Percentiles rank a stretch among this genome's conserved stretches.
Conservation (phyloP, 345 rosid genomes). For the Murraya koenigii region DNA sequence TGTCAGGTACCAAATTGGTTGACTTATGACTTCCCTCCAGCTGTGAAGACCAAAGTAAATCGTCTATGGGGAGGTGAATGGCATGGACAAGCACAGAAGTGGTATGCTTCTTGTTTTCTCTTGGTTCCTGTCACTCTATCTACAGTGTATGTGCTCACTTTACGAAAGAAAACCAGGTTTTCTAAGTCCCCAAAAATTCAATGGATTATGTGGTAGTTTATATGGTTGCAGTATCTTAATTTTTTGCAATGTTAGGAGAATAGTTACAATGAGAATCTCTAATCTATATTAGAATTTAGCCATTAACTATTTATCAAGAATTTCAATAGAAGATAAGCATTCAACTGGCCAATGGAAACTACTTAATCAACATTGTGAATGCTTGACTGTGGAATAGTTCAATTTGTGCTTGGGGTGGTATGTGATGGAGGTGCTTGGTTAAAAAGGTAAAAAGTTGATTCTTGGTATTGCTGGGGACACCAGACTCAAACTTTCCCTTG, state of each 20-base stretch:
- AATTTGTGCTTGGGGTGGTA: neutral
- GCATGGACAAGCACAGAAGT: constrained; percentile 98
- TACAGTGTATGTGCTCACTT: neutral
- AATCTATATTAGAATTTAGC: neutral
- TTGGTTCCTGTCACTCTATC: neutral
- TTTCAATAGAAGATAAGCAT: neutral
- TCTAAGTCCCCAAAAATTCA: neutral
- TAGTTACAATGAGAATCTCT: neutral
- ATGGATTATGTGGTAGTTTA: neutral
- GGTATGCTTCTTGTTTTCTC: constrained; percentile 41
- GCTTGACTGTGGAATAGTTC: neutral
- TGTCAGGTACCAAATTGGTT: constrained; percentile 92
- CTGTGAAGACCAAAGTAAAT: constrained; percentile 92
- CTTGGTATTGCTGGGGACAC: neutral
- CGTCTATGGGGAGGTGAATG: constrained; percentile 99
- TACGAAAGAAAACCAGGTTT: neutral
- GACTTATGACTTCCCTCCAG: constrained; percentile 89
- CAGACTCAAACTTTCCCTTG: neutral
- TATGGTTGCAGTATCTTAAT: neutral
- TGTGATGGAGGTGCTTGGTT: neutral
- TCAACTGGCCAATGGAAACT: neutral
- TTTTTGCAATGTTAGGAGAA: neutral
- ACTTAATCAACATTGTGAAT: neutral
- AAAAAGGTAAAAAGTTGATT: neutral
- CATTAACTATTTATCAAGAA: neutral